These are phyloP conservation scores for Cnidoscolus chayamansa DNA, from an alignment of 441 rosid genomes.

Conservation along the genomic window DNA sequence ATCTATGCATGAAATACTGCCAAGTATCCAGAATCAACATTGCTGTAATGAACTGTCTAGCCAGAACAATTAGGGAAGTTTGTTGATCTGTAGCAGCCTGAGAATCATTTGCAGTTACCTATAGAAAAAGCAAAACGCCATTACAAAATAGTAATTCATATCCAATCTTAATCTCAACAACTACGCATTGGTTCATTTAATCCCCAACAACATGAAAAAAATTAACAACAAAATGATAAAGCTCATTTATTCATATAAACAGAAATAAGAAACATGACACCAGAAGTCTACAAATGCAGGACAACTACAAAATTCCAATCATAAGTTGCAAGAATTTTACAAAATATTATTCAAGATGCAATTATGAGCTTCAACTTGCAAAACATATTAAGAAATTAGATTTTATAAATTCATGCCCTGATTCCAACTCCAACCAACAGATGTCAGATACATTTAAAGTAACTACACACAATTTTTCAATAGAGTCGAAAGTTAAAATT, in stretches of 20 bases:
- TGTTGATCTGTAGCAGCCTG: conserved; percentile 32
- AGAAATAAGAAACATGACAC: background rate
- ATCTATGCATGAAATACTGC: conserved; percentile 91
- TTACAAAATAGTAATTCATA: conserved; percentile 5
- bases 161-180: background rate
- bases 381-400: background rate
- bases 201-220: background rate
- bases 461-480: too few species aligned
- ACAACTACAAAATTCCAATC: background rate
- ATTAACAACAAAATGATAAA: conserved; percentile 5
- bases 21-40: conserved; percentile 88
- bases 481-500: too few species aligned
- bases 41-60: conserved; percentile 62
- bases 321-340: background rate
- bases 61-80: conserved; percentile 46
- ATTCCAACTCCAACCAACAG: background rate
- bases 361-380: background rate
- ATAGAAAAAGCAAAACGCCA: conserved; percentile 13
- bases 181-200: background rate
- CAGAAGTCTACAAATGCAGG: background rate
- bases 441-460: background rate
- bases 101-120: conserved; percentile 65
- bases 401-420: too few species aligned
- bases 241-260: background rate
- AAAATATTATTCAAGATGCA: background rate